These are phyloP conservation scores for Austroboletus sp. DNA, from an alignment of 1,284 basidiomycete genomes.

Conservation along the genomic window DNA sequence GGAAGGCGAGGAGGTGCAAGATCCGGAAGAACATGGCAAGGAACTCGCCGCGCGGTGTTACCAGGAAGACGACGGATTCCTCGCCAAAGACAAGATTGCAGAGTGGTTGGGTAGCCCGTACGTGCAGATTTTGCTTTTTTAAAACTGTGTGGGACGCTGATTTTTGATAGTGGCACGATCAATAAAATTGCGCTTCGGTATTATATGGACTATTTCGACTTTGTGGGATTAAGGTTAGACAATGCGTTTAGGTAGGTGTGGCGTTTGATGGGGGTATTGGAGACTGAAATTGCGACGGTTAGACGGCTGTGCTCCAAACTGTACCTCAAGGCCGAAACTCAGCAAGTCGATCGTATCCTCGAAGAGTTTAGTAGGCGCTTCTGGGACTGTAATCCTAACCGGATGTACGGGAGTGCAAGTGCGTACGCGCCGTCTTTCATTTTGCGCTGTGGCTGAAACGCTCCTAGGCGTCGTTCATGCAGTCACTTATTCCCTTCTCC, in stretches of 20 bases:
- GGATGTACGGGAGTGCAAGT: slow-evolving; percentile 79
- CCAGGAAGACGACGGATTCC: slow-evolving; percentile 80
- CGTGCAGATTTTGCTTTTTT: slow-evolving; percentile 33
- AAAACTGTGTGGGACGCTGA: slow-evolving; percentile 8
- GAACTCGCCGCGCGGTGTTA: slow-evolving; percentile 76
- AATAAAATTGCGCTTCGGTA: slow-evolving; percentile 70
- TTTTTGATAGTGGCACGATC: slow-evolving; percentile 53
- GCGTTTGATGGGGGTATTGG: neutral
- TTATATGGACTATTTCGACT: slow-evolving; percentile 90
- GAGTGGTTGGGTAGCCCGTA: slow-evolving; percentile 90
- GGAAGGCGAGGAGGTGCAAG: slow-evolving; percentile 54
- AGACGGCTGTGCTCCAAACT: slow-evolving; percentile 87
- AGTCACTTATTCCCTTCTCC: slow-evolving; percentile 84
- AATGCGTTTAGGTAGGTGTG: slow-evolving; percentile 74
- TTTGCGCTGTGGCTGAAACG: slow-evolving; percentile 6
- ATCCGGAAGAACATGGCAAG: slow-evolving; percentile 61
- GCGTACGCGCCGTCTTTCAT: slow-evolving; percentile 30
- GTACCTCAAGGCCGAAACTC: slow-evolving; percentile 91
- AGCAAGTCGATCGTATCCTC: slow-evolving; percentile 94
- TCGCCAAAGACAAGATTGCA: slow-evolving; percentile 85
- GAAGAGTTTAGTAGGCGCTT: slow-evolving; percentile 85
- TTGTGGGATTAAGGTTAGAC: slow-evolving; percentile 75
- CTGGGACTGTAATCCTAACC: slow-evolving; percentile 82
- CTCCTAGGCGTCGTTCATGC: slow-evolving; percentile 80
- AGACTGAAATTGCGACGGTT: slow-evolving; percentile 11